Evolutionary conservation across 176 grass and related monocot species (phyloP).

Genomic region (Zizania latifolia): DNA sequence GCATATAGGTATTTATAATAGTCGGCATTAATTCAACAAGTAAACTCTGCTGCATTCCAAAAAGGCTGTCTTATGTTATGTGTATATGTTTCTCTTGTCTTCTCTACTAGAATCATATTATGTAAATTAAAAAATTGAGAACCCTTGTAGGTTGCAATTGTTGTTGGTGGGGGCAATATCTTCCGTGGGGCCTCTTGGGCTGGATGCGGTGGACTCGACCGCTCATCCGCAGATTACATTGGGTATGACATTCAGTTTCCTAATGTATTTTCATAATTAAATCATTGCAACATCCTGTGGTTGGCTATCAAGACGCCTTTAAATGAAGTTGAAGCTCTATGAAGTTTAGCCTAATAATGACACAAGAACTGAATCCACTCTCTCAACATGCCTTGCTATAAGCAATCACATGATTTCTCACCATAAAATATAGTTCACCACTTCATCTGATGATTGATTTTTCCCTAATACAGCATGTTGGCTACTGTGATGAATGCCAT

Average conservation of each 20-base stretch:
- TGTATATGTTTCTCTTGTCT: constrained; percentile 3
- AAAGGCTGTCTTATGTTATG: neutral
- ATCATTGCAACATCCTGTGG: neutral
- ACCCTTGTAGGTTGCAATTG: constrained; percentile 74
- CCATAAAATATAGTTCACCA: neutral
- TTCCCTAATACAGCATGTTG: constrained; percentile 63
- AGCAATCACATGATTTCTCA: neutral
- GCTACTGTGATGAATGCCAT: constrained; percentile 99
- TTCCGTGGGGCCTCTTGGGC: constrained; percentile 94
- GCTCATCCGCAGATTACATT: constrained; percentile 91
- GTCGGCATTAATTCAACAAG: neutral
- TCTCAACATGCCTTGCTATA: neutral
- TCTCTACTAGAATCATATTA: neutral
- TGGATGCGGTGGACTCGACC: constrained; percentile 87
- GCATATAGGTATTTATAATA: neutral
- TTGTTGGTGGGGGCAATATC: constrained; percentile 97
- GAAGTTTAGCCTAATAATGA: neutral
- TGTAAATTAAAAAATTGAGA: neutral
- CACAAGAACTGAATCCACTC: neutral
- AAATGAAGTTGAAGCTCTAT: neutral
- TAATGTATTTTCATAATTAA: constrained; percentile 10
- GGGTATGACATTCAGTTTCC: constrained; percentile 45
- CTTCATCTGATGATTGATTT: neutral
- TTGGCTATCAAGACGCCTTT: neutral
- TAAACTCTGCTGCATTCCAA: neutral